Base-by-base conservation (phyloP, 2,329 filamentous ascomycete genomes). In the Mariannaea sp. region DNA sequence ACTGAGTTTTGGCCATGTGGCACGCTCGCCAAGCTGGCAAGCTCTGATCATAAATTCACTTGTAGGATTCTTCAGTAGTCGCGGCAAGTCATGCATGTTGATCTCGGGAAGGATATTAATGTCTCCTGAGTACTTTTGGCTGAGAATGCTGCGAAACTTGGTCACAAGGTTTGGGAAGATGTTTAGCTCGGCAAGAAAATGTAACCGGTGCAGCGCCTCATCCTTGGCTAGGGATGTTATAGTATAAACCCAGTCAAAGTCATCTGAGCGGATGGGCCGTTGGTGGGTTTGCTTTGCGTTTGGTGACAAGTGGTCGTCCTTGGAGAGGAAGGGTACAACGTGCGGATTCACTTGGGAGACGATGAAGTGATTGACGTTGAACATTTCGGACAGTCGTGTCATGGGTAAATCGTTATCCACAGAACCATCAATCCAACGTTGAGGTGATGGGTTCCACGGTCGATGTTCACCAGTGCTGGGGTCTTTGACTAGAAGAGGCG, bases 361-460 rank as follows among this genome's bases (percentile, higher is more conserved):
- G 61, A 97, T 97, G 68, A 97, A 97, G 69, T 97, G 93, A 67
- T 97, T 97, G 69, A 97, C 92, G 67, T 97, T 96, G 77, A 97
- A 96, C 88, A 97, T 92, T 68, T 96, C 92, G 1, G 92, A 86
- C 13, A 97, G 78, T 2, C 90, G 84, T 16, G 88, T 91, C 85
- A 96, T 96, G 2, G 93, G 93, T 3, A 97, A 77, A 70, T 97
- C 93, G 55, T 94, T 94, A 68, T 97, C 92, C 17, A 97, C 90
- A 1, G 92, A 97, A 1, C 93, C 93, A 69, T 97, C 93, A 45
- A 97, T 96, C 83, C 90, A 97, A 59, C 85, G 84, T 68, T 92
- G 89, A 22, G 90, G 87, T 3, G 88, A 87, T 12, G 91, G 89
- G 62, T 94, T 92, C 92, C 92, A 97, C 0, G 89, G 87, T 13